These are phyloP conservation scores for Arachis hypogaea DNA, from an alignment of 306 rosid genomes.

Conservation along the genomic window DNA sequence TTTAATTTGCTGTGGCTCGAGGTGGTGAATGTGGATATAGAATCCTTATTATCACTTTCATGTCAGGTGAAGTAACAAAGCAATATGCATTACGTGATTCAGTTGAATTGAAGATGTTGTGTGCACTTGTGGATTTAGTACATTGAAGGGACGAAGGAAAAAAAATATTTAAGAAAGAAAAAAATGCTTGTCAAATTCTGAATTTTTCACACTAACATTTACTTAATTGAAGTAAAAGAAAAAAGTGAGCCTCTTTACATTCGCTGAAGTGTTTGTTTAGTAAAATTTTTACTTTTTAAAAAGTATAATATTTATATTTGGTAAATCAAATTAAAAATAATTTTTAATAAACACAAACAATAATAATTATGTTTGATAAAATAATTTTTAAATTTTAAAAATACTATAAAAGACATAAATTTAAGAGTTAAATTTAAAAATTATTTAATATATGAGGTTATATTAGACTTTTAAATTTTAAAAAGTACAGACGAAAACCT, in stretches of 20 bases:
- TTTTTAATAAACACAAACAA: no score
- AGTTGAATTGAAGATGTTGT: neutral
- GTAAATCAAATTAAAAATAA: no score
- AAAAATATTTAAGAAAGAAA: neutral
- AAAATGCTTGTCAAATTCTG: neutral
- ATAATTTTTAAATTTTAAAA: no score
- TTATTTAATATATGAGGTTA: no score
- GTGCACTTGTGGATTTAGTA: neutral
- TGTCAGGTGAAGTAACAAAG: neutral
- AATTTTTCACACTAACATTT: neutral
- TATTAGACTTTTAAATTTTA: no score
- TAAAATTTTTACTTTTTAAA: no score
- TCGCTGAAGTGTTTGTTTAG: neutral
- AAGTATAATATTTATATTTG: no score
- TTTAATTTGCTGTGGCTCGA: neutral
- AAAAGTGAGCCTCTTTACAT: conserved; percentile 5
- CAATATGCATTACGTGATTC: conserved; percentile 11
- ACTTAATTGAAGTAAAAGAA: neutral
- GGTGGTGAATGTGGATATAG: neutral
- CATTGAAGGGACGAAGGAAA: no score
- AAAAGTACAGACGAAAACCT: no score
- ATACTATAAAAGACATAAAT: no score
- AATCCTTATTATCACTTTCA: neutral
- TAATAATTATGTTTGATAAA: no score
- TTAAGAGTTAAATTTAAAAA: no score